A percentile compares a stretch with the other conserved stretches of the same genome.
Conservation (phyloP, 1,284 basidiomycete genomes). For the Laetiporus sulphureus region DNA sequence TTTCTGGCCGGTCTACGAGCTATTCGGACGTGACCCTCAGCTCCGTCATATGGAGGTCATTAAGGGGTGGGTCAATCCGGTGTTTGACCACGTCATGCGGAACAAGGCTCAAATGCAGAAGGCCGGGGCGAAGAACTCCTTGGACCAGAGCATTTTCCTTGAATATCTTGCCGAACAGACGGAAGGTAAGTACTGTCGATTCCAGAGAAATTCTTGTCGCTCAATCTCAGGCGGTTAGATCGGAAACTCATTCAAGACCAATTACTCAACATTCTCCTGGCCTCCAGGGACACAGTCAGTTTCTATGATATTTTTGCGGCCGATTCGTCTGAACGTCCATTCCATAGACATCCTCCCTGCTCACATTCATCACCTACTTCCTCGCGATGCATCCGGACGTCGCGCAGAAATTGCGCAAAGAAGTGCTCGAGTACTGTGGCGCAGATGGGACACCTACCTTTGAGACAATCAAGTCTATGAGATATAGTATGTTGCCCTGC, state of each 20-base stretch:
- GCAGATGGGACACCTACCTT: slow-evolving; percentile 40
- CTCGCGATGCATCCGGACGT: slow-evolving; percentile 56
- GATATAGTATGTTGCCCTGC: slow-evolving; percentile 53
- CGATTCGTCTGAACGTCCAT: not conserved
- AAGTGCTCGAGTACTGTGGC: slow-evolving; percentile 52
- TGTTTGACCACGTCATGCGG: slow-evolving; percentile 46
- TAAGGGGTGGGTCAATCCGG: slow-evolving; percentile 52
- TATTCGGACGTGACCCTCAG: slow-evolving; percentile 52
- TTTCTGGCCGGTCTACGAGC: slow-evolving; percentile 63
- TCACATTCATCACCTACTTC: slow-evolving; percentile 62
- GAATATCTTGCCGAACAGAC: slow-evolving; percentile 62
- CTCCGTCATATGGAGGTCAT: slow-evolving; percentile 45
- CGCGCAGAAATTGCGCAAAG: slow-evolving; percentile 44
- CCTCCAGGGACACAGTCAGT: slow-evolving; percentile 55
- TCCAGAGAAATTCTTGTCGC: not conserved
- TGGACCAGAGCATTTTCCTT: slow-evolving; percentile 55
- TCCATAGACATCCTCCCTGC: slow-evolving; percentile 48
- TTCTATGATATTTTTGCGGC: not conserved
- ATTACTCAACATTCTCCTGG: slow-evolving; percentile 65
- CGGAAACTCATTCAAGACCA: slow-evolving; percentile 58
- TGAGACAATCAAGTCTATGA: slow-evolving; percentile 47
- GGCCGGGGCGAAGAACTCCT: slow-evolving; percentile 30
- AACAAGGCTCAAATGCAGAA: slow-evolving; percentile 36
- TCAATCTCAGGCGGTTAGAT: slow-evolving; percentile 29
- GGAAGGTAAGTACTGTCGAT: slow-evolving; percentile 35